Evolutionary conservation across 352 stramenopile species (phyloP).

Genomic region (Pythium sp.): DNA sequence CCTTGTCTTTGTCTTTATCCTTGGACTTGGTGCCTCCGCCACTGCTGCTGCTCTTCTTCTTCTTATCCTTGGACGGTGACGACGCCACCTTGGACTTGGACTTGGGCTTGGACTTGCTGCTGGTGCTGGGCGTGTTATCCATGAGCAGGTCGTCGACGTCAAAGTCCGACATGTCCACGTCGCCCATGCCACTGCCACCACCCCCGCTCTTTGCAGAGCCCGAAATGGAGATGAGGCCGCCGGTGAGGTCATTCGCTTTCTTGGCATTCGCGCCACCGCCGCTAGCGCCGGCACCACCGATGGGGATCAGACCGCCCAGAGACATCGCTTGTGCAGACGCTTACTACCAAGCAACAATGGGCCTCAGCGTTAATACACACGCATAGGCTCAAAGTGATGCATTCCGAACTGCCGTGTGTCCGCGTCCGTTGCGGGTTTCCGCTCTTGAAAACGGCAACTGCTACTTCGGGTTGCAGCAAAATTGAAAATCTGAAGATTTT

Average conservation of each 20-base stretch:
- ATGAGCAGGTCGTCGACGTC: constrained; percentile 49
- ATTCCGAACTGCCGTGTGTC: background rate
- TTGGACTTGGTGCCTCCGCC: constrained; percentile 7
- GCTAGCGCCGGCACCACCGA: constrained; percentile 27
- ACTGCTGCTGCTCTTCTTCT: constrained; percentile 27
- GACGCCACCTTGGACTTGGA: constrained; percentile 9
- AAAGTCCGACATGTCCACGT: constrained; percentile 24
- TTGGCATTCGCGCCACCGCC: constrained; percentile 10
- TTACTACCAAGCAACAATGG: background rate
- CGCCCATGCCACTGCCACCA: constrained; percentile 13
- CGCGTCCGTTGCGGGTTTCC: background rate
- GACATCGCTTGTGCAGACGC: constrained; percentile 25
- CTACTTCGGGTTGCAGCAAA: background rate
- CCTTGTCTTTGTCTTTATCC: constrained; percentile 20
- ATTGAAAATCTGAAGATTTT: background rate
- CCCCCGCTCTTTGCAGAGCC: constrained; percentile 11
- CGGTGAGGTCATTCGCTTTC: constrained; percentile 42
- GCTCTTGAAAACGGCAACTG: background rate
- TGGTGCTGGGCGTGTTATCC: constrained; percentile 23
- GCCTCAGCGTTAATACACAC: background rate
- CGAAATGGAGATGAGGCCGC: constrained; percentile 59
- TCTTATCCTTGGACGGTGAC: constrained; percentile 29
- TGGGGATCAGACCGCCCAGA: constrained; percentile 50
- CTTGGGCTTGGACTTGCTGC: constrained; percentile 21
- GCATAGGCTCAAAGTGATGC: background rate